Base-by-base conservation (phyloP, 2,329 filamentous ascomycete genomes). In the Phaeosphaeria sp. region DNA sequence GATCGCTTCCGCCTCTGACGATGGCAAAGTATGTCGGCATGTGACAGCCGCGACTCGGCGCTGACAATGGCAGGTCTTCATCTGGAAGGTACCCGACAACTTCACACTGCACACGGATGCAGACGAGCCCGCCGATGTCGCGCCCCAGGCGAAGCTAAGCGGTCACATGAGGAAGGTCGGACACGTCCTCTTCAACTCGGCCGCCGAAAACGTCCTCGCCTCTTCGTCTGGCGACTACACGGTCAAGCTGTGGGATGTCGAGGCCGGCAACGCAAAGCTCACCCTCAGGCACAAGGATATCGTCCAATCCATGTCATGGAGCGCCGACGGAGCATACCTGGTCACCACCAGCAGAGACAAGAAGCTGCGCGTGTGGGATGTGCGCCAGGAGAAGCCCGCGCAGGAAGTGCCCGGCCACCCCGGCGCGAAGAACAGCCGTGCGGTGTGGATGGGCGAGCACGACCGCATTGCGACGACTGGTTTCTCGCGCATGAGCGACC, bases 401-500 rank as follows among this genome's bases (percentile, higher is more conserved):
- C 91, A 96, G 73, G 93, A 97, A 76, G 88, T 89, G 15, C 81
- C 88, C 5, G 95, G 95, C 60, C 95, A 99, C 77, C 86, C 89
- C 27, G 95, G 95, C 56, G 95, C 95, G 67, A 99, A 99, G 86
- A 98, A 96, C 84, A 97, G 94, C 80, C 90, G 95, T 75, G 90
- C 91, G 27, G 93, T 97, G 15, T 99, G 95, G 95, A 86, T 99
- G 85, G 95, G 94, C 74, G 95, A 98, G 80, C 92, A 96, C 74
- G 96, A 98, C 81, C 89, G 94, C 65, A 89, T 99, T 72, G 95
- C 92, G 52, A 98, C 95, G 2, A 98, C 95, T 6, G 95, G 95
- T 64, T 99, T 99, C 84, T 97, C 93, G 50, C 91, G 89, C 76
- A 98, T 98, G 95, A 98, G 95, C 77, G 95, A 99, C 81, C 89